These are phyloP conservation scores for Colletotrichum filicis DNA, from an alignment of 2,329 filamentous ascomycete species.

Conservation along the genomic window DNA sequence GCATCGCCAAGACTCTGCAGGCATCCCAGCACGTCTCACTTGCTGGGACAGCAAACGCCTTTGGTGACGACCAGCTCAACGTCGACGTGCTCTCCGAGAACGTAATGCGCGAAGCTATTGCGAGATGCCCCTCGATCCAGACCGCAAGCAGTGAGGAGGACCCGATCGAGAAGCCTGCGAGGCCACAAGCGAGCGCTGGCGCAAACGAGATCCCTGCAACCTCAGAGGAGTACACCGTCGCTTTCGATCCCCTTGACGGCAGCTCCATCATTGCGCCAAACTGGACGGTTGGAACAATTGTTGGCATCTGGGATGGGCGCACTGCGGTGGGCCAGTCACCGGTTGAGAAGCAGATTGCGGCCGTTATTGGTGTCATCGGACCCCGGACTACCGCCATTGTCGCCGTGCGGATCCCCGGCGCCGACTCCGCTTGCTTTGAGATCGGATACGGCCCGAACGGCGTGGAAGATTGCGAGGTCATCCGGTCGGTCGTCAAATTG, in stretches of 20 bases:
- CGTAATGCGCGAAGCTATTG: conserved; percentile 56
- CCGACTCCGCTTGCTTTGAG: conserved; percentile 59
- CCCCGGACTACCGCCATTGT: conserved; percentile 67
- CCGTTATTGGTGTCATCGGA: conserved; percentile 64
- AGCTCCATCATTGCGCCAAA: conserved; percentile 70
- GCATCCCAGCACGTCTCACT: conserved; percentile 56
- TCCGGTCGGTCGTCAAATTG: conserved; percentile 54
- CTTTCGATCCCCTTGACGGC: conserved; percentile 73
- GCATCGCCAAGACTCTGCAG: conserved; percentile 57
- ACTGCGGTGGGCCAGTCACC: conserved; percentile 56
- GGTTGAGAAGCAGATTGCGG: conserved; percentile 54
- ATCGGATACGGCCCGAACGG: conserved; percentile 45
- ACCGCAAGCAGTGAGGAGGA: conserved; percentile 72
- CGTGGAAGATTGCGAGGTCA: conserved; percentile 51
- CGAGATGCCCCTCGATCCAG: conserved; percentile 54
- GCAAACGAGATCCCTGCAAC: not conserved
- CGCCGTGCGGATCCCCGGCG: conserved; percentile 60
- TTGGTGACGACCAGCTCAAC: conserved; percentile 70
- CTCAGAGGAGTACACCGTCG: conserved; percentile 64
- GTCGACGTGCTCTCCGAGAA: conserved; percentile 65
- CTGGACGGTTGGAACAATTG: conserved; percentile 69
- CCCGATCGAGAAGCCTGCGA: conserved; percentile 56
- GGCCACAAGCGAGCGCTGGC: not conserved
- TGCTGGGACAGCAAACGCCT: conserved; percentile 63
- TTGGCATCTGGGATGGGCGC: conserved; percentile 67